Percentiles rank a stretch among this genome's conserved stretches.
Conservation (phyloP, 2,329 filamentous ascomycete genomes). For the Colletotrichum chlorophyti region DNA sequence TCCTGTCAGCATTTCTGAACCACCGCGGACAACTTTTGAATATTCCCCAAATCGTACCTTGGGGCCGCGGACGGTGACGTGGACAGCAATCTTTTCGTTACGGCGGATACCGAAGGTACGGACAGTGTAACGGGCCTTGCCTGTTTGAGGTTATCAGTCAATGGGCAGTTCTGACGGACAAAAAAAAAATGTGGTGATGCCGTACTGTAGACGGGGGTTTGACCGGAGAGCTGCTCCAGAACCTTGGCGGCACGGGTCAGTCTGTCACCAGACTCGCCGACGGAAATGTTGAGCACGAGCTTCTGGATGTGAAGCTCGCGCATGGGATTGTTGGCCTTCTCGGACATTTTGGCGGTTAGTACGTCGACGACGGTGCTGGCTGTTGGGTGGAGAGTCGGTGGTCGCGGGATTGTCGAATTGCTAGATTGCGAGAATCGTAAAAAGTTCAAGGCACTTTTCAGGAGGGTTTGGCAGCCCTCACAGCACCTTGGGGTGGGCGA, state of each 20-base stretch:
- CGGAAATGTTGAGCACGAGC: conserved; percentile 98
- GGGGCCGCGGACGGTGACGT: conserved; percentile 99
- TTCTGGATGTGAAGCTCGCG: conserved; percentile 99
- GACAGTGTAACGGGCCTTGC: conserved; percentile 99
- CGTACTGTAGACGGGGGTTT: conserved; percentile 99
- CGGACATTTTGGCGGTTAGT: conserved; percentile 58
- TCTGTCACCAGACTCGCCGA: conserved; percentile 99
- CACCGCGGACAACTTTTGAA: not conserved
- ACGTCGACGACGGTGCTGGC: conserved; percentile 39
- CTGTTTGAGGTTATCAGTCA: conserved; percentile 49
- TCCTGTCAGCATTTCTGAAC: not conserved
- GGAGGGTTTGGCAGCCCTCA: conserved; percentile 50
- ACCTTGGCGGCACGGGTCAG: conserved; percentile 99
- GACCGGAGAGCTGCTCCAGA: conserved; percentile 98
- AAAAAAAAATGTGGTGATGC: conserved; percentile 36
- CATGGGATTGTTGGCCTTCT: conserved; percentile 98
- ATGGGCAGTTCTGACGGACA: not conserved
- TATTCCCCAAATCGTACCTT: conserved; percentile 52
- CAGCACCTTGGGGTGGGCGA: conserved; percentile 34
- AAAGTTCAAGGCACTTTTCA: too few relatives aligned
- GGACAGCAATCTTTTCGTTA: conserved; percentile 99
- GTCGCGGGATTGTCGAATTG: conserved; percentile 14
- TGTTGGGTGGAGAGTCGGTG: conserved; percentile 32
- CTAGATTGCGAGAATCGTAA: conserved; percentile 1
- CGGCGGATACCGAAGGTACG: conserved; percentile 99